Percentiles rank a stretch among this genome's conserved stretches.
phyloP scores from a whole-genome alignment of 2,329 filamentous ascomycete species.

The Leptoxyphium fumago region DNA sequence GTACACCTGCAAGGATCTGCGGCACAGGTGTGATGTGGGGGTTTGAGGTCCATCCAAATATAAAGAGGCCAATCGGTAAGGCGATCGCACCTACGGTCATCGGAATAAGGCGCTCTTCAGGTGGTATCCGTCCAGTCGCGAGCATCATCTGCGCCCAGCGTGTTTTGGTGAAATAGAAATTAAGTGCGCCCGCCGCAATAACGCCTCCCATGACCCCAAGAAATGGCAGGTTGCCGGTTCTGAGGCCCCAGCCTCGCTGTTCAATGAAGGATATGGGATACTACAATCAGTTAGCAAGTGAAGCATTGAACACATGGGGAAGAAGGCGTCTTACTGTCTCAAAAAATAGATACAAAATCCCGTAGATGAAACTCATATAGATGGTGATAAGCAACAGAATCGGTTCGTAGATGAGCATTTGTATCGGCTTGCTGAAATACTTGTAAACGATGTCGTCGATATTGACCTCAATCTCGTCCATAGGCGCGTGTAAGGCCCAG shows the following conservation, averaged over 20 bases:
- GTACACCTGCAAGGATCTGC: conserved; percentile 24
- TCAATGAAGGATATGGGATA: conserved; percentile 18
- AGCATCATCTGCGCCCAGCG: conserved; percentile 10
- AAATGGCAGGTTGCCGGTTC: conserved; percentile 15
- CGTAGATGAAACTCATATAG: conserved; percentile 18
- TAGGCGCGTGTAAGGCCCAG: conserved; percentile 30
- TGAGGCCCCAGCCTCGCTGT: conserved; percentile 12
- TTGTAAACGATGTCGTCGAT: conserved; percentile 13
- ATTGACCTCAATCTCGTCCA: conserved; percentile 28
- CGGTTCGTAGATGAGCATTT: conserved; percentile 16
- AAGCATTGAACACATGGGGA: conserved; percentile 9
- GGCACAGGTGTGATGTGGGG: conserved; percentile 25
- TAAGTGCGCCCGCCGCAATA: conserved; percentile 8
- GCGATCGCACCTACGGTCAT: conserved; percentile 29
- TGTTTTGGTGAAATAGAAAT: conserved; percentile 9
- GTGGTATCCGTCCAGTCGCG: conserved; percentile 12
- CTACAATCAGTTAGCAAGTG: conserved; percentile 1
- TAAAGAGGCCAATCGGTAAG: conserved; percentile 30
- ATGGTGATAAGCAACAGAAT: conserved; percentile 15
- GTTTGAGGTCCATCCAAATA: conserved; percentile 30
- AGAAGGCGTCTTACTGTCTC: conserved; percentile 22
- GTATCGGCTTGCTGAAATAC: conserved; percentile 14
- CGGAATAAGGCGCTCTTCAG: conserved; percentile 30
- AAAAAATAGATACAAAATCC: conserved; percentile 25
- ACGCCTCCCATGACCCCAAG: conserved; percentile 14